Evolutionary conservation across 768 basidiomycete species (phyloP), one percentile per base, ranked within the genome.

Genomic region (Hericium rajendrae): DNA sequence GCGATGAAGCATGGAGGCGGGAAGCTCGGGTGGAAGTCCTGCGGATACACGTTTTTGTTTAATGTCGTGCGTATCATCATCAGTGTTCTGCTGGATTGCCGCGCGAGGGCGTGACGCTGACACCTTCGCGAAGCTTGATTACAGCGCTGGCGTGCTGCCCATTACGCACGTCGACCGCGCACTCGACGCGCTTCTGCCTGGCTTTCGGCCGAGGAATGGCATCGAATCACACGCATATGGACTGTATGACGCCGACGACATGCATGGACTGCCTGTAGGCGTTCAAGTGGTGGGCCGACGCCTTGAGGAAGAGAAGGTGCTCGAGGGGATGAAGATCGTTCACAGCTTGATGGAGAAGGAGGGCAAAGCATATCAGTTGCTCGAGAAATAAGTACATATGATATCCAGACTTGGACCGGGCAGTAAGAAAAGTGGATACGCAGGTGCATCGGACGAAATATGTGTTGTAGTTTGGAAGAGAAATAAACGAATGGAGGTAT

Each of bases 301-400:
- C 43, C 74, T 86, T 41, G 82, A 86, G 66, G 88, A 89, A 68
- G 88, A 90, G 69, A 83, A 83, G 64, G 85, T 86, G 2, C 60
- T 88, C 6, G 80, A 82, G 63, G 84, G 80, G 2, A 86, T 87
- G 81, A 79, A 80, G 62, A 73, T 87, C 6, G 71, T 86, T 51
- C 72, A 81, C 54, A 38, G 62, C 13, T 52, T 62, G 22, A 51
- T 61, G 51, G 55, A 39, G 40, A 24, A 37, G 37, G 28, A 48
- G 3, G 55, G 55, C 16, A 48, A 28, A 12, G 53, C 50, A 8
- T 59, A 61, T 18, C 9, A 38, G 9, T 55, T 57, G 18, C 40
- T 38, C 26, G 16, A 46, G 28, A 51, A 51, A 26, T 51, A 26
- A 46, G 22, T 22, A 46, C 22, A 46, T 22, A 46, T 46, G 43